Conservation (phyloP, 2,329 filamentous ascomycete species). For the Colletotrichum sp. region DNA sequence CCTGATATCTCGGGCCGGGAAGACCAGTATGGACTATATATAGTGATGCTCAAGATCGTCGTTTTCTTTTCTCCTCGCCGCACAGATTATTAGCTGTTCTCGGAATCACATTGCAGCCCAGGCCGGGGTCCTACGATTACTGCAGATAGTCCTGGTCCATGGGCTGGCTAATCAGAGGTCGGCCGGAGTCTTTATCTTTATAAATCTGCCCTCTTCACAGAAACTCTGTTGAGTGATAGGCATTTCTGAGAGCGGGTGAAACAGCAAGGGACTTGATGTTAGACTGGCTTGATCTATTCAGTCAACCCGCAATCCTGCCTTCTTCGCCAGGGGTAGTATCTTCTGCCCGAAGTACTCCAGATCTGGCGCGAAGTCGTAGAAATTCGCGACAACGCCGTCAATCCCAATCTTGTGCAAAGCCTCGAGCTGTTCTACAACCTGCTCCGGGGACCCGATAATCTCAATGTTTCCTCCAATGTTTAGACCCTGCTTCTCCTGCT, state of each 20-base stretch:
- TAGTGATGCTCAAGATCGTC: neutral
- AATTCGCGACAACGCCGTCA: neutral
- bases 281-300: neutral
- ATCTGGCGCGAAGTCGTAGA: slow-evolving; percentile 5
- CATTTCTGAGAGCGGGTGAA: neutral
- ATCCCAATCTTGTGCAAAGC: neutral
- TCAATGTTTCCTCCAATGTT: neutral
- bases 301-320: neutral
- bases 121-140: rapidly evolving
- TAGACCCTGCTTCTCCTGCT: neutral
- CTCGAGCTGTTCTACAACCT: neutral
- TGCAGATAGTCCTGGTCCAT: neutral
- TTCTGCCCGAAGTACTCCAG: neutral
- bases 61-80: neutral
- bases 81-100: no score
- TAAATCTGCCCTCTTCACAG: neutral
- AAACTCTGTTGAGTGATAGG: neutral
- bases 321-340: neutral
- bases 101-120: neutral
- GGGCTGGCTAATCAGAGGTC: neutral
- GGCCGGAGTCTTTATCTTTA: rapidly evolving
- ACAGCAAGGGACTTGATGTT: neutral
- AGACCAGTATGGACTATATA: neutral
- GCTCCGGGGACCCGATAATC: neutral
- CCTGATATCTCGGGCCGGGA: neutral